Percentiles rank a stretch among this genome's conserved stretches.
Evolutionary conservation across 2,329 filamentous ascomycete species (phyloP).

Genomic region (Lachnellula subtilissima): DNA sequence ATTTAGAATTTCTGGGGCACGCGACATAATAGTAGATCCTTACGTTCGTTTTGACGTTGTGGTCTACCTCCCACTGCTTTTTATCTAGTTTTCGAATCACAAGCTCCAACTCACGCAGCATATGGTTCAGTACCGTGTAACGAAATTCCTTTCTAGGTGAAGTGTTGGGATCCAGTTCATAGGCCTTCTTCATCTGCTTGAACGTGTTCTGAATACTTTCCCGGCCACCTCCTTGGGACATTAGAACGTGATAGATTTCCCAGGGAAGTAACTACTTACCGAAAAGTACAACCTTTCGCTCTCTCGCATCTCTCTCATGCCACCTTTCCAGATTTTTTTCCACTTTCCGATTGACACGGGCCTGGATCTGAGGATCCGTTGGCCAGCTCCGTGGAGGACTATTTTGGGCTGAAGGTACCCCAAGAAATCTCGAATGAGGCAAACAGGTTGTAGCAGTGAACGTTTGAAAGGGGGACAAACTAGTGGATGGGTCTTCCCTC

Average conservation of each 20-base stretch:
- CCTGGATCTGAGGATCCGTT: not conserved
- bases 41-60: not conserved
- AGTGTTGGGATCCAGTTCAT: not conserved
- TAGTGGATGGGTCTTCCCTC: not conserved
- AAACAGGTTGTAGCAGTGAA: not conserved
- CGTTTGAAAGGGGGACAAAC: not conserved
- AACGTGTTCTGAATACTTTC: not conserved
- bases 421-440: not conserved
- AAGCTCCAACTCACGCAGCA: not conserved
- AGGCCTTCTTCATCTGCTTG: not conserved
- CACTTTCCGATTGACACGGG: not conserved
- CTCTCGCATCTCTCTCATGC: not conserved
- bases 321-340: not conserved
- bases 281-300: not conserved
- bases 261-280: not conserved
- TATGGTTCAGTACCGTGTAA: not conserved
- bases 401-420: not conserved
- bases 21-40: not conserved
- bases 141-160: not conserved
- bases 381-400: not conserved
- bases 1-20: not conserved
- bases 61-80: not conserved
- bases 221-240: not conserved
- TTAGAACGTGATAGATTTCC: too few species aligned
- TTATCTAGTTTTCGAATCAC: not conserved